Evolutionary conservation across 2,329 filamentous ascomycete genomes (phyloP).

Genomic region (Didymosphaeria variabile): DNA sequence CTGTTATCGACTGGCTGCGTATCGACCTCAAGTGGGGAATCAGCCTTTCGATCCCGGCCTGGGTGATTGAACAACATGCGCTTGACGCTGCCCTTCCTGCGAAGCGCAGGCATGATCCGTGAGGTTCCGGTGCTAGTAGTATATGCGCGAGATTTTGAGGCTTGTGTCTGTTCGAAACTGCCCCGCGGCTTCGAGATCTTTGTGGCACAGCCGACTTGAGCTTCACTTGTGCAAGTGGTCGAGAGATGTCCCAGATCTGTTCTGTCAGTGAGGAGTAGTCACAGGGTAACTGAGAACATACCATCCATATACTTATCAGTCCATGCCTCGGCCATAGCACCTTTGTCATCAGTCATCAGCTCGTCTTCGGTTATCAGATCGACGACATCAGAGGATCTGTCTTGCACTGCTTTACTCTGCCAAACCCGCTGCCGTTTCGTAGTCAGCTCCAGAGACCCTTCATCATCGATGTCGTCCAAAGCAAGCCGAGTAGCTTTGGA

Average conservation of each 20-base stretch:
- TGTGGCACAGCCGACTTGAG: not conserved
- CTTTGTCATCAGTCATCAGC: conserved; percentile 4
- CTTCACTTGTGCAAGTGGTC: conserved; percentile 16
- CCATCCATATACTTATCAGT: not conserved
- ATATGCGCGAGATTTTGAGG: conserved; percentile 18
- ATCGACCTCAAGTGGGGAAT: not conserved
- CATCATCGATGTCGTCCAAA: conserved; percentile 19
- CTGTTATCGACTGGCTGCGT: not conserved
- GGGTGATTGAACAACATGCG: conserved; percentile 15
- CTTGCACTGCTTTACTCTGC: not conserved
- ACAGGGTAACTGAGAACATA: not conserved
- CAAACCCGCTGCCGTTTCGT: conserved; percentile 23
- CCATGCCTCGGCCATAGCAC: not conserved
- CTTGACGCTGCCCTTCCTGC: conserved; percentile 21
- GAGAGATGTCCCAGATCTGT: conserved; percentile 12
- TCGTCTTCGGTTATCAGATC: conserved; percentile 1
- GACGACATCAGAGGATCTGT: not conserved
- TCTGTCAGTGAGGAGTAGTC: conserved; percentile 4
- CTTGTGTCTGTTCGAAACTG: not conserved
- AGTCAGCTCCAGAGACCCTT: conserved; percentile 17
- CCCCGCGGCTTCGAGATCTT: not conserved
- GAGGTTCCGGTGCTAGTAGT: not conserved
- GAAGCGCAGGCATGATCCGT: conserved; percentile 17
- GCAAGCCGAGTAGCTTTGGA: conserved; percentile 11
- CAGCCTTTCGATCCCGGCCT: not conserved